Percentiles rank a stretch among this genome's conserved stretches.
phyloP scores from a whole-genome alignment of 164 flowering plant species.

The Nymphaea colorata region DNA sequence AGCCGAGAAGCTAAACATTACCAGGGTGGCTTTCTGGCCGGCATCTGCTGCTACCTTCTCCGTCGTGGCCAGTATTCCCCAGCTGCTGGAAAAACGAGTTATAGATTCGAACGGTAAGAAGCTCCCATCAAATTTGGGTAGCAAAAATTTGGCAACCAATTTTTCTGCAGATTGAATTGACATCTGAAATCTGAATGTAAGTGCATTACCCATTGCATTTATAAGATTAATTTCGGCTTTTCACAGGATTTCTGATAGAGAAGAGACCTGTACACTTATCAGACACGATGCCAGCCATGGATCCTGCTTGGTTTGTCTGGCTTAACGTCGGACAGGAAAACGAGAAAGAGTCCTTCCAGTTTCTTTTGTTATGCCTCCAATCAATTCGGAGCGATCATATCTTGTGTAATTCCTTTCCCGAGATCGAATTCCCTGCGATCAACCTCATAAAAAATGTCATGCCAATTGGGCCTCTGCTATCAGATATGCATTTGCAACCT shows the following conservation, averaged over 20 bases:
- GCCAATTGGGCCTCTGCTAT: constrained; percentile 21
- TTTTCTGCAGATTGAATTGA: too few relatives aligned
- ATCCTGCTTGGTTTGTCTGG: neutral
- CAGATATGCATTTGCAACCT: neutral
- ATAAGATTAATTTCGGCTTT: too few relatives aligned
- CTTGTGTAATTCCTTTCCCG: constrained; percentile 18
- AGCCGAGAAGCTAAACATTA: constrained; percentile 21
- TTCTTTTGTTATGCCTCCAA: neutral
- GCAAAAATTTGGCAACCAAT: too few relatives aligned
- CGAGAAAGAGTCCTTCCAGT: neutral
- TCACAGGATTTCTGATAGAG: neutral
- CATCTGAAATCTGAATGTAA: too few relatives aligned
- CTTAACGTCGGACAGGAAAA: neutral
- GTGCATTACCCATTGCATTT: too few relatives aligned
- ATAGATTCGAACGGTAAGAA: too few relatives aligned
- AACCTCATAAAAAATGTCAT: constrained; percentile 5
- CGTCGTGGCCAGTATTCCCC: too few relatives aligned
- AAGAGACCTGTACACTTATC: neutral
- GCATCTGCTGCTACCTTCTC: constrained; percentile 15
- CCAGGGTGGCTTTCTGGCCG: constrained; percentile 22
- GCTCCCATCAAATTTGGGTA: too few relatives aligned
- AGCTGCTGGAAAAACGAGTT: too few relatives aligned
- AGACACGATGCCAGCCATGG: neutral
- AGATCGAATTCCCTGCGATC: constrained; percentile 13
- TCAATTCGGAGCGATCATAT: constrained; percentile 6